These are phyloP conservation scores for Luvunga scandens DNA, from an alignment of 345 rosid species.

Conservation along the genomic window DNA sequence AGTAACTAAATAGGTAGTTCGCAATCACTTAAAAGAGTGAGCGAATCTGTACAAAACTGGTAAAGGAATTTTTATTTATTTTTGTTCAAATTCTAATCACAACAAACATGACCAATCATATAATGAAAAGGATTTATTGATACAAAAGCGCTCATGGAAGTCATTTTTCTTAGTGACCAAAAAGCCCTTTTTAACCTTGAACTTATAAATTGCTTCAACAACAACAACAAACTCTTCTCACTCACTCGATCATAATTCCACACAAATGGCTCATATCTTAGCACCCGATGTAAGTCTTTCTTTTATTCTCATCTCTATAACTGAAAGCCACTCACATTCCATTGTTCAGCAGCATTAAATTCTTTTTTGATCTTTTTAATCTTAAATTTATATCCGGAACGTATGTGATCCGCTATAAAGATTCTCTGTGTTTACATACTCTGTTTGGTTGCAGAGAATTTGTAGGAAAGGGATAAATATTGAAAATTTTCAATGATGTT, in stretches of 20 bases:
- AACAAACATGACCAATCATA: too few relatives aligned
- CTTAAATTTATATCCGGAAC: neutral
- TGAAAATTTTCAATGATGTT: neutral
- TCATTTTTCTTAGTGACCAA: slow-evolving; percentile 5
- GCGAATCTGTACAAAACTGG: too few relatives aligned
- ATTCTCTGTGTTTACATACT: neutral
- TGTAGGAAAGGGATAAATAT: neutral
- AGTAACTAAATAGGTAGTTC: too few relatives aligned
- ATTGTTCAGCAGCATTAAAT: neutral
- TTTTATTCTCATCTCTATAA: slow-evolving; percentile 2
- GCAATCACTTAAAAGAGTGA: too few relatives aligned
- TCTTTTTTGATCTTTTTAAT: neutral
- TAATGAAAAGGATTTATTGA: neutral
- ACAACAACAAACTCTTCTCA: neutral
- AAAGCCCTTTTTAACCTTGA: neutral
- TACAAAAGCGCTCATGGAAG: neutral
- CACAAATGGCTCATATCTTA: slow-evolving; percentile 27
- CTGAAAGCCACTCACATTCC: neutral
- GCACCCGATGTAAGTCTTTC: slow-evolving; percentile 22
- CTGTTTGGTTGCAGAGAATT: neutral
- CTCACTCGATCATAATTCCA: neutral
- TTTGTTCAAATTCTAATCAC: too few relatives aligned
- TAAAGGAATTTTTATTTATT: too few relatives aligned
- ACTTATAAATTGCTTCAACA: neutral
- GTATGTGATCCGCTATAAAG: neutral